A percentile compares a stretch with the other conserved stretches of the same genome.
These are phyloP conservation scores for Suhomyces anneliseae DNA, from an alignment of 1,139 yeast genomes.

Conservation along the genomic window DNA sequence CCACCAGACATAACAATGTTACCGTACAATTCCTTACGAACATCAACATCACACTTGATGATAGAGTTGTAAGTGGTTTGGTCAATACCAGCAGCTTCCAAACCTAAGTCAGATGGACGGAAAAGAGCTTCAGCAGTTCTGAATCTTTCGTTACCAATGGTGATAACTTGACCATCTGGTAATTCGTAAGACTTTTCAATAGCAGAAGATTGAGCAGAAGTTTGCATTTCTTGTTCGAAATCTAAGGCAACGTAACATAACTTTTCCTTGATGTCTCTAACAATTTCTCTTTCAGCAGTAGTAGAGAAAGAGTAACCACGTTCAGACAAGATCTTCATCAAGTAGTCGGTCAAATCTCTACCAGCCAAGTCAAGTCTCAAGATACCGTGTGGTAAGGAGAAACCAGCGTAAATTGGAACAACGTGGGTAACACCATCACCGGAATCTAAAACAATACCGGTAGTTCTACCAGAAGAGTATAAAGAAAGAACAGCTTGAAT, in stretches of 20 bases:
- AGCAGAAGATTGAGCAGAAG: constrained; percentile 97
- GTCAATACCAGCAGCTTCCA: constrained; percentile 99
- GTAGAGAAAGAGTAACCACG: constrained; percentile 99
- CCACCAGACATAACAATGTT: constrained; percentile 99
- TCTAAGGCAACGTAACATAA: constrained; percentile 97
- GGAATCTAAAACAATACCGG: constrained; percentile 98
- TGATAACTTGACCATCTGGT: constrained; percentile 99
- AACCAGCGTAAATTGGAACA: constrained; percentile 99
- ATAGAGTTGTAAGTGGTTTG: constrained; percentile 99
- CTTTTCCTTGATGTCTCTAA: constrained; percentile 98
- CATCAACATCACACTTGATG: constrained; percentile 99
- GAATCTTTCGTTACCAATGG: constrained; percentile 99
- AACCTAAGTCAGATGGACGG: constrained; percentile 97
- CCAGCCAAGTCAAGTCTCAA: constrained; percentile 99
- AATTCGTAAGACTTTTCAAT: constrained; percentile 98
- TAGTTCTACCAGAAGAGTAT: constrained; percentile 99
- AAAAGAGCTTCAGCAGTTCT: constrained; percentile 99
- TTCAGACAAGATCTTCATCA: constrained; percentile 97
- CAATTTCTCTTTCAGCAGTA: constrained; percentile 99
- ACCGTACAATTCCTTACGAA: constrained; percentile 98
- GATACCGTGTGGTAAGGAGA: constrained; percentile 98
- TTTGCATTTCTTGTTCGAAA: constrained; percentile 97
- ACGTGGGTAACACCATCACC: constrained; percentile 99
- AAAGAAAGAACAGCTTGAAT: constrained; percentile 98
- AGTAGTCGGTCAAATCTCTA: constrained; percentile 98